Conservation (phyloP, 1,284 basidiomycete genomes). For the Neotropicomus parvogracilis region DNA sequence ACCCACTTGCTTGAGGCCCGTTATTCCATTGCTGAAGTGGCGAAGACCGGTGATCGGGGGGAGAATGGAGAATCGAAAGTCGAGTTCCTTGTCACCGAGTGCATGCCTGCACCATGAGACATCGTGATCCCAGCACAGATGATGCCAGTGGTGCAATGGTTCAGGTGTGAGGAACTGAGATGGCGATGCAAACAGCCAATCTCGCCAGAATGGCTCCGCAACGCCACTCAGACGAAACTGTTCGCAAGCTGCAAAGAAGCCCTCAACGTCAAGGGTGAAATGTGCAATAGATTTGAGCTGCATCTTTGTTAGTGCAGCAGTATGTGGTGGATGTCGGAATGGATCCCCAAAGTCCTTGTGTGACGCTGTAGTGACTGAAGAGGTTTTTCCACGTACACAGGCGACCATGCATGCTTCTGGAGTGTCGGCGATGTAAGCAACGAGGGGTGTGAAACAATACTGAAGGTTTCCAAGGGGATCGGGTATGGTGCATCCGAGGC, state of each 20-base stretch:
- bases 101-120: not conserved
- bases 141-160: not conserved
- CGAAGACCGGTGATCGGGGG: not conserved
- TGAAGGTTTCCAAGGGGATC: not conserved
- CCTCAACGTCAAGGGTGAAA: not conserved
- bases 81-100: not conserved
- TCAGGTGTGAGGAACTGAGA: not conserved
- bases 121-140: not conserved
- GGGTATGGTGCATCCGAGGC: not conserved
- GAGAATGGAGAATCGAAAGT: not conserved
- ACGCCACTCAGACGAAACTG: not conserved
- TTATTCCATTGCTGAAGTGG: not conserved
- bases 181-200: not conserved
- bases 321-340: constrained; percentile 14
- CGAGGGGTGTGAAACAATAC: not conserved
- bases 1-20: not conserved
- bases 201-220: not conserved
- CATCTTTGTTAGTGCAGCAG: not conserved
- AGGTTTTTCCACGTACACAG: not conserved
- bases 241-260: not conserved
- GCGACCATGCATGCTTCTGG: constrained; percentile 1
- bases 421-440: constrained; percentile 4
- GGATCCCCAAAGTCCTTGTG: constrained; percentile 6
- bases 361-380: not conserved
- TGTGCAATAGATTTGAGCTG: not conserved